These are phyloP conservation scores for Mucor ambiguus DNA, from an alignment of 371 early-diverging fungal species.

Conservation along the genomic window DNA sequence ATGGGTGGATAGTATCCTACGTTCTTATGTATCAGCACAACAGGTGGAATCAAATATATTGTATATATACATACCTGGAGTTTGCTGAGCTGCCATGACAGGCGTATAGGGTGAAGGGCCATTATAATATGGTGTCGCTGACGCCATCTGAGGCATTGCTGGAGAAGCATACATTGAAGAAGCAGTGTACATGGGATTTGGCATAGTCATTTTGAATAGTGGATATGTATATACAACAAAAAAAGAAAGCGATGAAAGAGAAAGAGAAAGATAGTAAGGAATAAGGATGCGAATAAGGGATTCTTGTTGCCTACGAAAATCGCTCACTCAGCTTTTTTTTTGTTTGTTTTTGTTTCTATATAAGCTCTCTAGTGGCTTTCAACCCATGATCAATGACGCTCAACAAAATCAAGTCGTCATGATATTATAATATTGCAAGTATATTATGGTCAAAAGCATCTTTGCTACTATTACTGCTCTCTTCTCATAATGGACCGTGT, in stretches of 20 bases:
- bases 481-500: background rate
- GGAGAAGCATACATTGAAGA: constrained; percentile 20
- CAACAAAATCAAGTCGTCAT: background rate
- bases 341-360: constrained; percentile 10
- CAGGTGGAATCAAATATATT: background rate
- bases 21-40: background rate
- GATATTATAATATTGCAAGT: background rate
- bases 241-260: background rate
- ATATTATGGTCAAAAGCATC: background rate
- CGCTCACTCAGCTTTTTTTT: background rate
- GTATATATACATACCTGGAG: constrained; percentile 6
- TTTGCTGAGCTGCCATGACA: constrained; percentile 14
- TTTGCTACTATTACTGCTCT: background rate
- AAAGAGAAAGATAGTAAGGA: background rate
- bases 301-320: background rate
- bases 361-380: background rate
- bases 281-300: constrained; percentile 1
- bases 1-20: constrained; percentile 25
- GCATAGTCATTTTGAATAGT: constrained; percentile 17
- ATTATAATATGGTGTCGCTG: constrained; percentile 12
- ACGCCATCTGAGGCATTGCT: constrained; percentile 14
- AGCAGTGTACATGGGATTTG: constrained; percentile 7
- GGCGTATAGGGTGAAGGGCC: constrained; percentile 20
- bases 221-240: background rate
- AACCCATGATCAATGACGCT: constrained; percentile 11